phyloP scores from a whole-genome alignment of 345 rosid species.

The Hibiscus mutabilis region DNA sequence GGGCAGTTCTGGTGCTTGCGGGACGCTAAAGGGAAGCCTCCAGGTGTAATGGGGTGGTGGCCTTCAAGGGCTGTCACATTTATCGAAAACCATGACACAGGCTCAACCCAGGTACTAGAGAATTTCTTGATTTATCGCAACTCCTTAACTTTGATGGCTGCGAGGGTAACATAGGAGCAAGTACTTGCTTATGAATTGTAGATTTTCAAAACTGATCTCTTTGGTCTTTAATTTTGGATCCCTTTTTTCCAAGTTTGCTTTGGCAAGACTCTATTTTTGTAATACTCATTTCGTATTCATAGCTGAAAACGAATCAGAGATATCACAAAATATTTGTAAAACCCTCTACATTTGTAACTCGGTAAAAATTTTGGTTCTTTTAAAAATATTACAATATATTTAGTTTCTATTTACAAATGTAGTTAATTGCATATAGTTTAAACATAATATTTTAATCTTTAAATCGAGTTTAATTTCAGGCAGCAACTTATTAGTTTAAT shows the following conservation, averaged over 20 bases:
- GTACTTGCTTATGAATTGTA: background rate
- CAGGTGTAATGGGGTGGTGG: slow-evolving; percentile 96
- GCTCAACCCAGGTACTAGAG: slow-evolving; percentile 70
- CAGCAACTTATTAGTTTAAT: too few relatives aligned
- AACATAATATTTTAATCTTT: too few relatives aligned
- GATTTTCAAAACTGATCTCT: background rate
- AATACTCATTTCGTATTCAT: too few relatives aligned
- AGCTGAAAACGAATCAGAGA: too few relatives aligned
- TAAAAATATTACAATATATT: too few relatives aligned
- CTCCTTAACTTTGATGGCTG: background rate
- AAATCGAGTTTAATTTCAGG: too few relatives aligned
- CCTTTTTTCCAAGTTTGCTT: background rate
- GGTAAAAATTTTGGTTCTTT: too few relatives aligned
- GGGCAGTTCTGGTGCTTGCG: slow-evolving; percentile 80
- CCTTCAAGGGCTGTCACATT: slow-evolving; percentile 86
- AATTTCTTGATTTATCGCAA: background rate
- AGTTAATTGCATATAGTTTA: too few relatives aligned
- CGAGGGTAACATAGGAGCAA: background rate
- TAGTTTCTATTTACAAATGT: too few relatives aligned
- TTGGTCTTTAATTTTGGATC: background rate
- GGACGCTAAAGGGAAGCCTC: slow-evolving; percentile 82
- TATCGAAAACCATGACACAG: slow-evolving; percentile 90
- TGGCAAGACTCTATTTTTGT: background rate
- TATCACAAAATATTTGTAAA: too few relatives aligned
- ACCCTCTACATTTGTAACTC: too few relatives aligned